Percentiles rank a stretch among this genome's conserved stretches.
Evolutionary conservation across 2,329 filamentous ascomycete species (phyloP).

Genomic region (Chalaropsis ovoidea): DNA sequence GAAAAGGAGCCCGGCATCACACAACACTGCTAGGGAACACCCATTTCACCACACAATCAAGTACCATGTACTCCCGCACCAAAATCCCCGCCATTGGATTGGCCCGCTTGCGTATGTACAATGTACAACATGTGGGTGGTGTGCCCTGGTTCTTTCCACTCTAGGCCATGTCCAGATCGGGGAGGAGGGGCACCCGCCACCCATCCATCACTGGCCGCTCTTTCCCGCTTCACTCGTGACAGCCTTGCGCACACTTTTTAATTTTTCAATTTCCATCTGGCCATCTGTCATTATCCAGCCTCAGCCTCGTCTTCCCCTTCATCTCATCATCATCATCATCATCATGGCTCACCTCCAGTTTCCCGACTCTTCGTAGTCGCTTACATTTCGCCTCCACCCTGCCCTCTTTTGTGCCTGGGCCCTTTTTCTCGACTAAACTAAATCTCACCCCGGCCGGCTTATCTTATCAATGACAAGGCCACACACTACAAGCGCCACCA

Average conservation of each 20-base stretch:
- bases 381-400: background rate
- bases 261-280: background rate
- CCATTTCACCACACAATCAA: too few species aligned
- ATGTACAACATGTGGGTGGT: too few species aligned
- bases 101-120: too few species aligned
- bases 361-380: conserved; percentile 5
- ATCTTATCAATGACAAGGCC: conserved; percentile 16
- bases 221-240: background rate
- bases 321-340: too few species aligned
- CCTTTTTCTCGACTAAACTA: background rate
- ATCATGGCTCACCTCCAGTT: background rate
- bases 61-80: too few species aligned
- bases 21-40: too few species aligned
- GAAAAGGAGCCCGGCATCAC: too few species aligned
- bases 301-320: background rate
- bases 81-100: too few species aligned
- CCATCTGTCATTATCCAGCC: background rate
- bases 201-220: background rate
- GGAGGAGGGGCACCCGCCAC: background rate
- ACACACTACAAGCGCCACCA: conserved; percentile 1
- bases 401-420: background rate
- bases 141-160: background rate
- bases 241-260: background rate
- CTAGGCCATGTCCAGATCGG: background rate
- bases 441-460: conserved; percentile 10